Evolutionary conservation across 441 rosid species (phyloP), one percentile per base, ranked within the genome.

Genomic region (Macaranga tanarius): DNA sequence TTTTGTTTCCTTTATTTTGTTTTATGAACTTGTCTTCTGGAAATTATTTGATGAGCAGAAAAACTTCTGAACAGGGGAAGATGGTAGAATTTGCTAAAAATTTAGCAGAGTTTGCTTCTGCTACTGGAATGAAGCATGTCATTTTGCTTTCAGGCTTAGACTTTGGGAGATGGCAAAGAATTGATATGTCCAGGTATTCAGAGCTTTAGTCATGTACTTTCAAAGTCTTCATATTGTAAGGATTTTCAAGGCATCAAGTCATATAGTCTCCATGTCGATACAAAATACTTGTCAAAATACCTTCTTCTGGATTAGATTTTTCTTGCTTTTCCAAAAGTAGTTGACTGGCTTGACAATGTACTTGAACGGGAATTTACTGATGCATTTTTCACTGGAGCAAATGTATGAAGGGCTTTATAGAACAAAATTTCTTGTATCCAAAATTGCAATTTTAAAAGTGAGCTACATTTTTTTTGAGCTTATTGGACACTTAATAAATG

Each of bases 101-200:
- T 81, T 69, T 92, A 78, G 97, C 95, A 7, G 79, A 91, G 67
- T 92, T 86, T 86, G 95, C 97, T 81, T 85, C 76, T 76, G 62
- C 91, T 51, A 88, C 82, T 74, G 91, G 97, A 77, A 95, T 83
- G 85, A 87, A 90, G 77, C 88, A 90, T 67, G 86, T 87, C 13
- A 73, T 88, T 68, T 79, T 91, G 74, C 90, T 95, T 62, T 92
- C 98, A 17, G 83, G 93, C 86, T 84, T 95, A 73, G 99, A 95
- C 74, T 95, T 95, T 85, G 90, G 90, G 67, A 90, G 86, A 82
- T 91, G 87, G 92, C 89, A 84, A 81, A 89, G 74, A 80, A 87
- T 91, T 81, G 99, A 95, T 66, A 79, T 78, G 83, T 89, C 92
- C 55, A 89, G 96, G 99, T 92, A 86, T 45, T 69, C 44, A 22